Evolutionary conservation across 2,329 filamentous ascomycete genomes (phyloP).

Genomic region (Zymoseptoria passerinii): DNA sequence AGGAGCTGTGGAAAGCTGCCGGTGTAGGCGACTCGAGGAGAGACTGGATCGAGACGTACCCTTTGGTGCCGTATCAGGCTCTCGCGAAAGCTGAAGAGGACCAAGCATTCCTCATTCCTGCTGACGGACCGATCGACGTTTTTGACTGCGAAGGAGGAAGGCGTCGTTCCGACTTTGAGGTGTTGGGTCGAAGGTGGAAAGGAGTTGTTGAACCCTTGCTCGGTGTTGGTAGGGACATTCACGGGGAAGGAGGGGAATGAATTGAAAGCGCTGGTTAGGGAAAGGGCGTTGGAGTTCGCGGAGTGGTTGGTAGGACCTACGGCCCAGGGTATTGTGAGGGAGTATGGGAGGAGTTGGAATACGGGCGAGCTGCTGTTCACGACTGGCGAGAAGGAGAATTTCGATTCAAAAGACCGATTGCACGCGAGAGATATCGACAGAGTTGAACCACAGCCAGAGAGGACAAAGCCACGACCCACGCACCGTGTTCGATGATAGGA

Average conservation of each 20-base stretch:
- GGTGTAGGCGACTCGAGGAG: not conserved
- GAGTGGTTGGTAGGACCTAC: constrained; percentile 8
- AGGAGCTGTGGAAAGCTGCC: constrained; percentile 11
- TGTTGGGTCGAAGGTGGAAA: constrained; percentile 14
- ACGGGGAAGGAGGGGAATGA: not conserved
- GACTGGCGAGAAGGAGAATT: constrained; percentile 10
- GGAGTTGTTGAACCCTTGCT: constrained; percentile 19
- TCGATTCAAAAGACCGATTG: constrained; percentile 8
- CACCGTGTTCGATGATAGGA: too few species aligned
- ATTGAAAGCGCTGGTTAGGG: not conserved
- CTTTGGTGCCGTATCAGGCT: constrained; percentile 17
- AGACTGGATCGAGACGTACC: constrained; percentile 11
- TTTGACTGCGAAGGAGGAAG: constrained; percentile 16
- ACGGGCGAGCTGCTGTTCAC: constrained; percentile 14
- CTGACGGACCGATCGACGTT: constrained; percentile 20
- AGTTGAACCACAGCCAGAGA: not conserved
- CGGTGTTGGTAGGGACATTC: constrained; percentile 8
- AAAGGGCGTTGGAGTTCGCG: constrained; percentile 11
- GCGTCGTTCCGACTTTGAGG: constrained; percentile 5
- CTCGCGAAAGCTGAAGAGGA: constrained; percentile 13
- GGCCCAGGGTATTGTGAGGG: constrained; percentile 11
- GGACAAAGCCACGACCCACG: not conserved
- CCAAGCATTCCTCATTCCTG: constrained; percentile 18
- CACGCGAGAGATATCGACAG: not conserved
- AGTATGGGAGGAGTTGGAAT: constrained; percentile 15